phyloP scores from a whole-genome alignment of 768 basidiomycete species.

The Hydnum rufescens region DNA sequence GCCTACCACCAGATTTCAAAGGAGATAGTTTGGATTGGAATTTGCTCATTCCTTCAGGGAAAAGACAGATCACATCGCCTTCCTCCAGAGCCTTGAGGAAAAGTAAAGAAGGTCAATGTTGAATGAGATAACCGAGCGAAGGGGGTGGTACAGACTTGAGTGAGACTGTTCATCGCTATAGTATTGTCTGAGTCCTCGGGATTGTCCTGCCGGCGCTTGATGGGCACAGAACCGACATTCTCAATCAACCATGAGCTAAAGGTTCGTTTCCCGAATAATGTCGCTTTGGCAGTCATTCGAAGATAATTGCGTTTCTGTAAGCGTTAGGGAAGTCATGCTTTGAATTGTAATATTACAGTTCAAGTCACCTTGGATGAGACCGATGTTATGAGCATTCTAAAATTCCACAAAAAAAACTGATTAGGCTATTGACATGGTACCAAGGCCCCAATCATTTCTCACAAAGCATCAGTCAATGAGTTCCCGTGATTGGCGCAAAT shows the following conservation, averaged over 20 bases:
- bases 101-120: not conserved
- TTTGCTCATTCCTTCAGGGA: constrained; percentile 73
- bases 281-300: constrained; percentile 72
- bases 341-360: not conserved
- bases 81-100: constrained; percentile 40
- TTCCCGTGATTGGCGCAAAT: constrained; percentile 78
- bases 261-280: constrained; percentile 63
- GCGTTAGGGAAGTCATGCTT: not conserved
- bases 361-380: constrained; percentile 40
- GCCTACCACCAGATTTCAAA: constrained; percentile 63
- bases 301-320: constrained; percentile 54
- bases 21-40: constrained; percentile 79
- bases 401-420: not conserved
- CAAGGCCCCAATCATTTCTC: constrained; percentile 15
- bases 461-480: constrained; percentile 74
- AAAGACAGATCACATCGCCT: constrained; percentile 65
- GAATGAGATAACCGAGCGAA: not conserved
- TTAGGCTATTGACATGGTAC: not conserved
- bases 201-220: constrained; percentile 57
- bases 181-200: constrained; percentile 42
- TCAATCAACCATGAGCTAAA: constrained; percentile 87
- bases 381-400: constrained; percentile 50
- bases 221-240: constrained; percentile 68
- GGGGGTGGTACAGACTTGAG: constrained; percentile 28
- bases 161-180: constrained; percentile 44